Conservation (phyloP, 768 basidiomycete genomes). For the Agaricus subrufescens region DNA sequence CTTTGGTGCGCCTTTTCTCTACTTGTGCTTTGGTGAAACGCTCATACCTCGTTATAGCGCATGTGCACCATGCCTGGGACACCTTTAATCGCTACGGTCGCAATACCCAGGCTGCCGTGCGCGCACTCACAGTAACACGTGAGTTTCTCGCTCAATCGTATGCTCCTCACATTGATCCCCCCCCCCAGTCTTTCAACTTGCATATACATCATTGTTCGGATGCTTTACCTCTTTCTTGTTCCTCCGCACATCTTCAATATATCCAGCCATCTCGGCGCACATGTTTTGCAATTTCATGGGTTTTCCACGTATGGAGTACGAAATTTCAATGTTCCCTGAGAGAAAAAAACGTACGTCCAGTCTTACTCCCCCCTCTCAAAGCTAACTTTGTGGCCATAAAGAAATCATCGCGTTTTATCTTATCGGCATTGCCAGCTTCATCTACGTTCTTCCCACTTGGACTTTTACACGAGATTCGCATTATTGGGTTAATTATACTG, state of each 20-base stretch:
- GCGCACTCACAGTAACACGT: slow-evolving; percentile 56
- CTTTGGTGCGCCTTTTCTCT: slow-evolving; percentile 48
- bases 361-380: slow-evolving; percentile 11
- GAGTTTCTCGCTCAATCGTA: slow-evolving; percentile 15
- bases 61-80: slow-evolving; percentile 91
- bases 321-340: slow-evolving; percentile 48
- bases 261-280: slow-evolving; percentile 77
- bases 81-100: slow-evolving; percentile 72
- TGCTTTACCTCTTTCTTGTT: slow-evolving; percentile 84
- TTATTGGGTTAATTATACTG: slow-evolving; percentile 15
- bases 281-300: slow-evolving; percentile 96
- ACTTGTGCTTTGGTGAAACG: neutral
- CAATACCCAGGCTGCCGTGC: slow-evolving; percentile 55
- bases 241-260: slow-evolving; percentile 77
- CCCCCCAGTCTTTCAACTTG: slow-evolving; percentile 72
- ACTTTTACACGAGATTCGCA: slow-evolving; percentile 18
- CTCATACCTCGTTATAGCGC: slow-evolving; percentile 47
- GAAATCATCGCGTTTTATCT: slow-evolving; percentile 54
- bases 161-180: too few relatives aligned
- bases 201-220: slow-evolving; percentile 92
- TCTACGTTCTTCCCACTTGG: slow-evolving; percentile 36
- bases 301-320: slow-evolving; percentile 61
- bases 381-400: slow-evolving; percentile 20
- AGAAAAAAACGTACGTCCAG: slow-evolving; percentile 44
- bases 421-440: slow-evolving; percentile 56